A percentile compares a stretch with the other conserved stretches of the same genome.
phyloP scores from a whole-genome alignment of 1,284 basidiomycete genomes.

The Puccinia sorghi region DNA sequence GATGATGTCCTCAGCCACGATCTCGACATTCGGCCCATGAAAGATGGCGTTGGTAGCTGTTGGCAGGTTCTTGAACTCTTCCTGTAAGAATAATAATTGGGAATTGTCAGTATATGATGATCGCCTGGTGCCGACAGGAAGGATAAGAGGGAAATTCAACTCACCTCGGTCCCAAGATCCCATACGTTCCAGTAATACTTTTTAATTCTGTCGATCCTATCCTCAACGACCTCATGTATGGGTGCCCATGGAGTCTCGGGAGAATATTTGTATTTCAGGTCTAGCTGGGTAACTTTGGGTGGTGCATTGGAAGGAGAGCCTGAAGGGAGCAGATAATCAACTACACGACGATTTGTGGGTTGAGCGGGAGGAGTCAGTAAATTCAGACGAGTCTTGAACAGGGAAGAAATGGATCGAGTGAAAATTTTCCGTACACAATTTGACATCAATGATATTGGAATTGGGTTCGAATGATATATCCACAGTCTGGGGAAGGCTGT shows the following conservation, averaged over 20 bases:
- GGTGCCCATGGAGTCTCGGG: conserved; percentile 50
- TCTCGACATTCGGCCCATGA: conserved; percentile 76
- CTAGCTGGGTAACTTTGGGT: conserved; percentile 39
- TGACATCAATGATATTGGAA: conserved; percentile 44
- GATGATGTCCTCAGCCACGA: conserved; percentile 75
- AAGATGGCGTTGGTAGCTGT: conserved; percentile 71
- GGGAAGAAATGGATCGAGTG: too few species aligned
- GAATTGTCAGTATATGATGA: not conserved
- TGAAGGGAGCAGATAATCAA: conserved; percentile 32
- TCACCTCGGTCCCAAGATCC: conserved; percentile 70
- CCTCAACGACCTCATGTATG: conserved; percentile 42
- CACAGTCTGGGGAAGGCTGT: conserved; percentile 35
- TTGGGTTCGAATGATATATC: conserved; percentile 37
- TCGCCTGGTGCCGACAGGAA: not conserved
- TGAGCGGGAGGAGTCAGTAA: not conserved
- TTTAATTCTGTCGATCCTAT: conserved; percentile 36
- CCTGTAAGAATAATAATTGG: conserved; percentile 57
- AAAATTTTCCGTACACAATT: conserved; percentile 25
- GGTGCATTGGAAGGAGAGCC: not conserved
- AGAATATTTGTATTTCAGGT: conserved; percentile 46
- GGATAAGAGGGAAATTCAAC: not conserved
- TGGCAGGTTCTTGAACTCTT: conserved; percentile 69
- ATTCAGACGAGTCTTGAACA: too few species aligned
- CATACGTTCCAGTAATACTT: conserved; percentile 80
- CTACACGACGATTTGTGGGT: not conserved